Conservation (phyloP, 805 yeast species). For the Cyberlindnera sargentensis region DNA sequence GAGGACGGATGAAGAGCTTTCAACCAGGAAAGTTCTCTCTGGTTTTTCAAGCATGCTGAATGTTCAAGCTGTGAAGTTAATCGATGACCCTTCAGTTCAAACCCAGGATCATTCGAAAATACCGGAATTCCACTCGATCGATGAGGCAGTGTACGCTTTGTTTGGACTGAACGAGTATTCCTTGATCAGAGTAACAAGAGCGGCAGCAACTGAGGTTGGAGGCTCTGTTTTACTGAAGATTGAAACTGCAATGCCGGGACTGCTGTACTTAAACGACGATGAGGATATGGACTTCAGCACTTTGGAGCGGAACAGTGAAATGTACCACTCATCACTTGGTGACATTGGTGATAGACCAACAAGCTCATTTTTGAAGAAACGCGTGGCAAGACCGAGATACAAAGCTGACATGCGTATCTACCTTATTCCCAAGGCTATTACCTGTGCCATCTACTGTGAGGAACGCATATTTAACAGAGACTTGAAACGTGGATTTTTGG, state of each 20-base stretch:
- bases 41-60: conserved; percentile 19
- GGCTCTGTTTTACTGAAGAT: conserved; percentile 46
- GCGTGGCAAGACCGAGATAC: conserved; percentile 55
- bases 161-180: conserved; percentile 38
- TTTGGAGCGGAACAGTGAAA: conserved; percentile 14
- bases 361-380: conserved; percentile 45
- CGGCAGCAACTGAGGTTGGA: conserved; percentile 44
- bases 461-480: conserved; percentile 46
- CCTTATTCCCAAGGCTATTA: conserved; percentile 36
- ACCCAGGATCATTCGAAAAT: conserved; percentile 11
- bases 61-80: conserved; percentile 16
- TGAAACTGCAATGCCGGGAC: conserved; percentile 52
- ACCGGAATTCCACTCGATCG: conserved; percentile 33
- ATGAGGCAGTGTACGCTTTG: conserved; percentile 37
- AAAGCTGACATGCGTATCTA: conserved; percentile 59
- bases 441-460: conserved; percentile 40
- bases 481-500: conserved; percentile 41
- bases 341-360: conserved; percentile 36
- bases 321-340: conserved; percentile 19
- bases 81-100: conserved; percentile 20
- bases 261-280: conserved; percentile 42
- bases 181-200: conserved; percentile 44
- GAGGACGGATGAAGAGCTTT: conserved; percentile 16
- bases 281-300: conserved; percentile 23
- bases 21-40: conserved; percentile 15